Conservation (phyloP, 805 yeast genomes). For the Candida quercuum region DNA sequence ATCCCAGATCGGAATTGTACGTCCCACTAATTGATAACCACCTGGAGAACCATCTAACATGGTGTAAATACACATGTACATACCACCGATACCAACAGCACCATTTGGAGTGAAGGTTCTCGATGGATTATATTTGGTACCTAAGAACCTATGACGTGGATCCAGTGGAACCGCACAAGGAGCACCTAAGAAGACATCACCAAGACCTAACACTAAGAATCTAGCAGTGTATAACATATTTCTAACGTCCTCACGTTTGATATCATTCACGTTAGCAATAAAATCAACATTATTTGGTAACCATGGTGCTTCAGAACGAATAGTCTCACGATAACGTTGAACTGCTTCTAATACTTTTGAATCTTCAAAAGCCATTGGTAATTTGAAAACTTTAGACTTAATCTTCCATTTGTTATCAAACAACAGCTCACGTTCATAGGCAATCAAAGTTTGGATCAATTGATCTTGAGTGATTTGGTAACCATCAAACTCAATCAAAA, state of each 20-base stretch:
- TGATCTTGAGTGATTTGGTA: constrained; percentile 51
- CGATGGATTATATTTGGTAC: constrained; percentile 93
- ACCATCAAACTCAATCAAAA: constrained; percentile 79
- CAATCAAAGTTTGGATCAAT: constrained; percentile 57
- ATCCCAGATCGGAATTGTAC: constrained; percentile 98
- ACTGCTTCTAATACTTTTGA: constrained; percentile 85
- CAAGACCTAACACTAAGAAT: constrained; percentile 89
- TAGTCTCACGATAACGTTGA: constrained; percentile 86
- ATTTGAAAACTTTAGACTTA: constrained; percentile 70
- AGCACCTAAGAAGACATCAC: constrained; percentile 96
- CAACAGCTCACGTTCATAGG: constrained; percentile 71
- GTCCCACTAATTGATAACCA: constrained; percentile 94
- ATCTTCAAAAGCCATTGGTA: constrained; percentile 98
- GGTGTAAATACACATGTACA: constrained; percentile 97
- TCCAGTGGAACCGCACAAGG: constrained; percentile 98
- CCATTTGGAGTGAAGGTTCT: constrained; percentile 96
- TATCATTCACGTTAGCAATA: constrained; percentile 81
- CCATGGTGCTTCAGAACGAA: constrained; percentile 94
- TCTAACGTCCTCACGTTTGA: constrained; percentile 68
- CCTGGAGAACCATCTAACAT: constrained; percentile 80
- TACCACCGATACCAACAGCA: constrained; percentile 96
- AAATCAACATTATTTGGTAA: constrained; percentile 96
- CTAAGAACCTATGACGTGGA: constrained; percentile 89
- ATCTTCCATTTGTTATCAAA: constrained; percentile 81
- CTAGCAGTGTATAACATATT: constrained; percentile 86